Evolutionary conservation across 352 stramenopile genomes (phyloP).

Genomic region (Globisporangium irregulare): DNA sequence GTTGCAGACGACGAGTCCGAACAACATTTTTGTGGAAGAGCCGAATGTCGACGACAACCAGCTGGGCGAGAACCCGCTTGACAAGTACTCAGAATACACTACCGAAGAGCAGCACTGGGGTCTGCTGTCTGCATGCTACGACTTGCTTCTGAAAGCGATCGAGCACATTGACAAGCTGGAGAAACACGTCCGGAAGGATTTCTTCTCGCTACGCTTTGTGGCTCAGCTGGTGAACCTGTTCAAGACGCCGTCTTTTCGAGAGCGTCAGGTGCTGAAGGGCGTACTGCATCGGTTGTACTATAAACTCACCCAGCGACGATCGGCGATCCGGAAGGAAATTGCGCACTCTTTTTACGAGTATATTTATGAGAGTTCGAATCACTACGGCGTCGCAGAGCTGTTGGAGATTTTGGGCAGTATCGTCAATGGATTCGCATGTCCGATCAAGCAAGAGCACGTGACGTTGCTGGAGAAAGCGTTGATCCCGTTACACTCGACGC

Average conservation of each 20-base stretch:
- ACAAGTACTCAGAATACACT: constrained; percentile 85
- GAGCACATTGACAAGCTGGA: constrained; percentile 89
- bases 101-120: constrained; percentile 82
- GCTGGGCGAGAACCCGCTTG: constrained; percentile 67
- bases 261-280: constrained; percentile 83
- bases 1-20: constrained; percentile 45
- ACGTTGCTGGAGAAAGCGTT: constrained; percentile 77
- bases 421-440: constrained; percentile 87
- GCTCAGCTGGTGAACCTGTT: constrained; percentile 80
- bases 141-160: constrained; percentile 80
- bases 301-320: constrained; percentile 87
- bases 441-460: constrained; percentile 90
- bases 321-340: constrained; percentile 86
- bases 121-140: constrained; percentile 75
- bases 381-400: constrained; percentile 86
- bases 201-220: constrained; percentile 80
- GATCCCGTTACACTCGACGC: constrained; percentile 83
- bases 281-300: constrained; percentile 88
- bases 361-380: constrained; percentile 90
- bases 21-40: constrained; percentile 85
- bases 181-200: constrained; percentile 84
- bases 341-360: constrained; percentile 89
- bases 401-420: constrained; percentile 88
- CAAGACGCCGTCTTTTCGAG: constrained; percentile 86
- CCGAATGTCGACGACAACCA: constrained; percentile 53